Evolutionary conservation across 164 flowering plant species (phyloP), one percentile per base, ranked within the genome.

Genomic region (Magnolia changhungtana): DNA sequence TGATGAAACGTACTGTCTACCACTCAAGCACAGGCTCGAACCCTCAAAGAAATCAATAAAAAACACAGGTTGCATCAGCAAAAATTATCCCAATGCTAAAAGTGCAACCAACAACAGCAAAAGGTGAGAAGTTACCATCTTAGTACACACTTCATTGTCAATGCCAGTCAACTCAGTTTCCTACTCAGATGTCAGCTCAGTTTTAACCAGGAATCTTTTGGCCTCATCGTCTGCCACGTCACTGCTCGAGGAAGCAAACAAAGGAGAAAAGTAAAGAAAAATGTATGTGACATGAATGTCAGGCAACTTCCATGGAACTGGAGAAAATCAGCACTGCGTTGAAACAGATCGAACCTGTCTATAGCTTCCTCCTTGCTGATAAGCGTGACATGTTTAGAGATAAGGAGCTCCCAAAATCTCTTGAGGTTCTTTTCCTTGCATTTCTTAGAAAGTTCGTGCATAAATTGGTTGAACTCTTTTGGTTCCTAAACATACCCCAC

Each of bases 391-490:
- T 81, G 82, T 67, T 85, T 84, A 18, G 90, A 82, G 27, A 76
- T 83, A 71, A 95, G 90, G 51, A 78, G 86, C 58, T 89, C 84
- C 51, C 81, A 85, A 72, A 95, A 90, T 79, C 77, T 77, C 19
- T 50, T 66, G 18, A 88, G 83, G 76, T 82, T 58, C 63, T 84
- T 83, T 75, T 87, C 83, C 72, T 72, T 81, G 82, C 93, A 90
- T 77, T 81, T 87, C 45, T 80, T 82, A 66, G 64, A 58, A 67
- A 90, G 85, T 61, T 79, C 79, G 10, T n/a, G 83, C 67, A 95
- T 80, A 76, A 93, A 91, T 74, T 89, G 86, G 78, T 95, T 95
- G 89, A 91, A 95, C 77, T 87, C 87, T 55, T 85, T 87, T 13
- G 95, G 93, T 77, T 92, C 95, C 97, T 92, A 81, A 68, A 83